These are phyloP conservation scores for Globisporangium splendens DNA, from an alignment of 352 stramenopile genomes.

Conservation along the genomic window DNA sequence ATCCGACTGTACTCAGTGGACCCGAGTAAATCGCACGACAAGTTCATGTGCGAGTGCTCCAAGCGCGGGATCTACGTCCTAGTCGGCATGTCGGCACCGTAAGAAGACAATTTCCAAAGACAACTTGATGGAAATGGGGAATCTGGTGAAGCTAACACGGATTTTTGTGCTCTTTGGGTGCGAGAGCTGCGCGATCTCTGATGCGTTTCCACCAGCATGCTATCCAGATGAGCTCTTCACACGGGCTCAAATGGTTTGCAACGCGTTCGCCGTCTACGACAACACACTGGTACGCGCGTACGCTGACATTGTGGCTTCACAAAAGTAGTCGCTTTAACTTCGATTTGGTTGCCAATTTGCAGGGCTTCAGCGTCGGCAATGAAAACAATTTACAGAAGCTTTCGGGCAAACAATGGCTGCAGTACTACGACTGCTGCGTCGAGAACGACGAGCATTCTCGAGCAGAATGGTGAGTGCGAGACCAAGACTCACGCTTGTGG, in stretches of 20 bases:
- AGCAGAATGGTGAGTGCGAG: slow-evolving; percentile 17
- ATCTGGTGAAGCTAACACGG: neutral
- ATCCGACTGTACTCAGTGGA: slow-evolving; percentile 70
- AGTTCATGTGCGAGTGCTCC: slow-evolving; percentile 64
- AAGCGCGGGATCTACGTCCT: slow-evolving; percentile 46
- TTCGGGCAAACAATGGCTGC: slow-evolving; percentile 25
- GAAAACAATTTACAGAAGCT: slow-evolving; percentile 47
- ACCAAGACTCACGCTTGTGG: too few species aligned
- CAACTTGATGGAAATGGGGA: too few species aligned
- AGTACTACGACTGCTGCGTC: slow-evolving; percentile 48
- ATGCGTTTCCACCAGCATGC: slow-evolving; percentile 33
- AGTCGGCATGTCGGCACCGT: slow-evolving; percentile 33
- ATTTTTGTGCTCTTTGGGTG: slow-evolving; percentile 6
- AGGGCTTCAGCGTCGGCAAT: slow-evolving; percentile 42
- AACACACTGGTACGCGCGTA: slow-evolving; percentile 26
- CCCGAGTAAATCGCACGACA: slow-evolving; percentile 47
- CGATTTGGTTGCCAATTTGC: too few species aligned
- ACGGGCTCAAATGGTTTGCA: slow-evolving; percentile 44
- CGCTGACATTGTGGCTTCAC: too few species aligned
- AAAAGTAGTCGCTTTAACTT: too few species aligned
- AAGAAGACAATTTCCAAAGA: neutral
- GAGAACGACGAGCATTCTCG: slow-evolving; percentile 39
- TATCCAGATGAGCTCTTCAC: slow-evolving; percentile 41
- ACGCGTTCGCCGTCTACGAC: slow-evolving; percentile 57
- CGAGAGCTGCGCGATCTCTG: slow-evolving; percentile 32